A percentile compares a stretch with the other conserved stretches of the same genome.
These are phyloP conservation scores for Aureobasidium sp. DNA, from an alignment of 2,329 filamentous ascomycete genomes.

Conservation along the genomic window DNA sequence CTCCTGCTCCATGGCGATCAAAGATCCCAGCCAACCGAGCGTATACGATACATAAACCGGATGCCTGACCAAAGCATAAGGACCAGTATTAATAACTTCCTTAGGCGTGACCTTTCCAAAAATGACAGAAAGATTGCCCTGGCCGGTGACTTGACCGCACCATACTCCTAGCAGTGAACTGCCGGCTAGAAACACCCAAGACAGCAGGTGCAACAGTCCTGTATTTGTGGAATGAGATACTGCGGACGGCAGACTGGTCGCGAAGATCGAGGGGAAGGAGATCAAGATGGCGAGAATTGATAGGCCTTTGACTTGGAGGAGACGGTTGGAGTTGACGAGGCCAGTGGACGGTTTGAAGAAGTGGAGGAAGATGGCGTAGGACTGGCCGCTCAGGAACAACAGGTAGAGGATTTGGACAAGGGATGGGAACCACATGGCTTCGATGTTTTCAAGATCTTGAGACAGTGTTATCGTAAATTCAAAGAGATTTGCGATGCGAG, in stretches of 20 bases:
- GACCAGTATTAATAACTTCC: constrained; percentile 5
- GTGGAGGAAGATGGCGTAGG: constrained; percentile 10
- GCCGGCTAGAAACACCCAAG: background rate
- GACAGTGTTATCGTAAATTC: too few relatives aligned
- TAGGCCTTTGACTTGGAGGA: constrained; percentile 4
- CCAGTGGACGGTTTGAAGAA: constrained; percentile 9
- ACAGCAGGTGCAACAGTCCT: background rate
- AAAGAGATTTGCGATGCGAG: background rate
- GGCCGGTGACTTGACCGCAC: background rate
- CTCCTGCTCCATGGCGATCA: constrained; percentile 1
- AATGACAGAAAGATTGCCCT: constrained; percentile 1
- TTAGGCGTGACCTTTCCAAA: constrained; percentile 9
- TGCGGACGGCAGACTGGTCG: background rate
- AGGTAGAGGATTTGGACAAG: constrained; percentile 13
- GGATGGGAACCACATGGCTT: constrained; percentile 5
- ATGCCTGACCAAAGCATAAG: constrained; percentile 10
- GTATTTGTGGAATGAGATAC: background rate
- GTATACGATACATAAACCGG: constrained; percentile 3
- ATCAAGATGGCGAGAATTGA: background rate
- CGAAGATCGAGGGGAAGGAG: constrained; percentile 8
- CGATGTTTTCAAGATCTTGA: background rate
- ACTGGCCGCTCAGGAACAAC: constrained; percentile 1
- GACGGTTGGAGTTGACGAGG: background rate
- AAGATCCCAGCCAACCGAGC: constrained; percentile 2
- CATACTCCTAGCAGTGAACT: background rate